These are phyloP conservation scores for Xylaria arbuscula DNA, from an alignment of 2,329 filamentous ascomycete species.

Conservation along the genomic window DNA sequence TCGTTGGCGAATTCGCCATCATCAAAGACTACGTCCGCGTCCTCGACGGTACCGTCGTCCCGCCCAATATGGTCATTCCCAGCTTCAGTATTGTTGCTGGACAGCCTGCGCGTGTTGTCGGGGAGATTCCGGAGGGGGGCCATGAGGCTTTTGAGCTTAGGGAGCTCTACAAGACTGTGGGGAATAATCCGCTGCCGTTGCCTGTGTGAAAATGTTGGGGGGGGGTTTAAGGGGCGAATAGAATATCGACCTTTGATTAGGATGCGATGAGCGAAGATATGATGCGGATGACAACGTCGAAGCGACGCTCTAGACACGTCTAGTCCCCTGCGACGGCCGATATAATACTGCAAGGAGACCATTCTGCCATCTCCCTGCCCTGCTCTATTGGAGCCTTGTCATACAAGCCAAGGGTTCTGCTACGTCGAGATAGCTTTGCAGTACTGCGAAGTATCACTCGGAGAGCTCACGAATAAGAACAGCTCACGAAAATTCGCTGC, in stretches of 20 bases:
- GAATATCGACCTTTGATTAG: not conserved
- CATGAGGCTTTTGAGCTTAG: constrained; percentile 72
- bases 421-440: not conserved
- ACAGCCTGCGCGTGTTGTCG: constrained; percentile 80
- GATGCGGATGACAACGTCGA: not conserved
- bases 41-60: constrained; percentile 84
- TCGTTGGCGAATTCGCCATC: constrained; percentile 87
- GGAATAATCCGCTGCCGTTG: constrained; percentile 63
- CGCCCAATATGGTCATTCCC: constrained; percentile 89
- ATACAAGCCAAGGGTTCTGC: not conserved
- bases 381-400: not conserved
- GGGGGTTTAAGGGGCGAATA: not conserved
- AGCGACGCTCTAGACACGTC: not conserved
- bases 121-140: constrained; percentile 80
- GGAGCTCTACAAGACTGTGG: constrained; percentile 72
- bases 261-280: not conserved
- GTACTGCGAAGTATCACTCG: no score
- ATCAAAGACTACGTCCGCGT: constrained; percentile 94
- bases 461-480: not conserved
- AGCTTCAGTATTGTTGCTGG: constrained; percentile 93
- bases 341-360: not conserved
- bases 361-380: no score
- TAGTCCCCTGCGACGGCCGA: not conserved
- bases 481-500: not conserved
- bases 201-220: constrained; percentile 49